A percentile compares a stretch with the other conserved stretches of the same genome.
Conservation (phyloP, 305 asterid genomes). For the Fraxinus baroniana region DNA sequence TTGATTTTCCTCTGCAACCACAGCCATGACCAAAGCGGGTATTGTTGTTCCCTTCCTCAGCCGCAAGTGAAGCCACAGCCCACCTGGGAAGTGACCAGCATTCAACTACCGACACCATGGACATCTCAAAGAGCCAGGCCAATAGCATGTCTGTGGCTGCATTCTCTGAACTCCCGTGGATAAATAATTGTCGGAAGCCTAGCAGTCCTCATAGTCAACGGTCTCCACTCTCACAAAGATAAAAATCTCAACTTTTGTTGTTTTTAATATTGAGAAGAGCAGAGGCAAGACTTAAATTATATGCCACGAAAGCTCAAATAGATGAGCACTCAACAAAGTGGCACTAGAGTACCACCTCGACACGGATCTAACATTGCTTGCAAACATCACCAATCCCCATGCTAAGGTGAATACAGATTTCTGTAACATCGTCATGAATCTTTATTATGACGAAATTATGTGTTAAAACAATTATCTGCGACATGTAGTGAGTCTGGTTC, state of each 20-base stretch:
- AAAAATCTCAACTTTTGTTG: background rate
- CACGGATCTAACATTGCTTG: background rate
- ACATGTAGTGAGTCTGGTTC: background rate
- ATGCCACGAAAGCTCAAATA: background rate
- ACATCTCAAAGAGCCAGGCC: background rate
- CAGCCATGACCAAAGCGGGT: slow-evolving; percentile 26
- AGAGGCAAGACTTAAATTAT: background rate
- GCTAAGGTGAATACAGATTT: background rate
- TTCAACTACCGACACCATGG: background rate
- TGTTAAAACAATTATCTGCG: background rate
- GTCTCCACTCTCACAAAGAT: background rate
- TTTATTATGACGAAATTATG: background rate
- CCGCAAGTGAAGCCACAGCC: background rate
- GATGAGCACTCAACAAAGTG: background rate
- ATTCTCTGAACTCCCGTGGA: background rate
- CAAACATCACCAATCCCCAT: background rate
- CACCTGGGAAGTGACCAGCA: slow-evolving; percentile 19
- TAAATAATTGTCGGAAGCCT: background rate
- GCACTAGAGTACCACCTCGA: background rate
- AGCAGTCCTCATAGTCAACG: background rate
- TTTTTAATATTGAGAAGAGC: background rate
- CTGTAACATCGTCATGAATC: background rate
- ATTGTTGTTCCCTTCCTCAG: slow-evolving; percentile 4
- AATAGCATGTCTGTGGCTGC: background rate
- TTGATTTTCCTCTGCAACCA: slow-evolving; percentile 31